These are phyloP conservation scores for Candida caryicola DNA, from an alignment of 805 yeast genomes.

Conservation along the genomic window DNA sequence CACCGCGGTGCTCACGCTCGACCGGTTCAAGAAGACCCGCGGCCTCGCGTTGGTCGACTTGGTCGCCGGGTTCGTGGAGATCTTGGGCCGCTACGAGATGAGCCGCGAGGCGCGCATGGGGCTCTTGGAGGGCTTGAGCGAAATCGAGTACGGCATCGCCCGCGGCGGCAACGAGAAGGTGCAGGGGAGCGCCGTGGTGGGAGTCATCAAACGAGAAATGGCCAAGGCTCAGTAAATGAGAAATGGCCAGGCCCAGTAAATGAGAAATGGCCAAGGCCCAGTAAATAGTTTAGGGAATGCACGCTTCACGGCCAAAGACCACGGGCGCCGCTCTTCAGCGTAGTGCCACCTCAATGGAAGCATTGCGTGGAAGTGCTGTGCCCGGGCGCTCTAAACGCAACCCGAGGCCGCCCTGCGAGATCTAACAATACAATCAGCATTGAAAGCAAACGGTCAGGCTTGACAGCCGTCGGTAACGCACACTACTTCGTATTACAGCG, in stretches of 20 bases:
- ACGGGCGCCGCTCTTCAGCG: too few species aligned
- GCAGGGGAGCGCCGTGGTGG: constrained; percentile 87
- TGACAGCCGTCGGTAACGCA: too few species aligned
- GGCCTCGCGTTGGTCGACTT: constrained; percentile 91
- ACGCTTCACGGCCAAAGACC: too few species aligned
- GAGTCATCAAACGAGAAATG: constrained; percentile 62
- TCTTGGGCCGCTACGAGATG: constrained; percentile 67
- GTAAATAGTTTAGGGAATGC: too few species aligned
- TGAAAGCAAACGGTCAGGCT: too few species aligned
- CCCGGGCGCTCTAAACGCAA: too few species aligned
- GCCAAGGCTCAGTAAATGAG: neutral
- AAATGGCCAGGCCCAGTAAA: constrained; percentile 83
- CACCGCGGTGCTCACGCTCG: constrained; percentile 64
- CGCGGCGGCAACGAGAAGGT: constrained; percentile 90
- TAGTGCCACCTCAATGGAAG: too few species aligned
- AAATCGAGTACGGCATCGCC: constrained; percentile 86
- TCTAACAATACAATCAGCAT: too few species aligned
- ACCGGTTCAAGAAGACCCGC: constrained; percentile 60
- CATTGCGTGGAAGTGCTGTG: too few species aligned
- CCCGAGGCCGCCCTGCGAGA: too few species aligned
- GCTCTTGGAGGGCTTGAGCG: constrained; percentile 70
- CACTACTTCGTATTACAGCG: too few species aligned
- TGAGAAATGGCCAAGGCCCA: constrained; percentile 20
- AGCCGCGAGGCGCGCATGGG: constrained; percentile 58
- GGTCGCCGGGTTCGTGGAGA: constrained; percentile 69